These are phyloP conservation scores for Diaporthe longicolla DNA, from an alignment of 2,329 filamentous ascomycete species.

Conservation along the genomic window DNA sequence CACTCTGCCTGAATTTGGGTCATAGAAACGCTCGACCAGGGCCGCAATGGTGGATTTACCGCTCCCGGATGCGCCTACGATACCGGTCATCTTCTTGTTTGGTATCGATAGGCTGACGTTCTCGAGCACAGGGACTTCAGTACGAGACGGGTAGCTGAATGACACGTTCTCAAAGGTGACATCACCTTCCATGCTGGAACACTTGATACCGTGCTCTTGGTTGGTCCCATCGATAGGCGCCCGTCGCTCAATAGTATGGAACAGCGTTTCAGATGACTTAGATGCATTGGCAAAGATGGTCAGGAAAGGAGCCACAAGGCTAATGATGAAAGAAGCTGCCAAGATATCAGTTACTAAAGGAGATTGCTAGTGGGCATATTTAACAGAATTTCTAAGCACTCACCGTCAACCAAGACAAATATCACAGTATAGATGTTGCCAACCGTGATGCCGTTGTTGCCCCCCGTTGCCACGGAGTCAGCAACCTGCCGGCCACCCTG, in stretches of 20 bases:
- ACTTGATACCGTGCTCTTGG: slow-evolving; percentile 58
- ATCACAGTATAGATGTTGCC: slow-evolving; percentile 61
- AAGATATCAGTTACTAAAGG: not conserved
- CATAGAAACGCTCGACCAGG: slow-evolving; percentile 68
- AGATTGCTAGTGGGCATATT: too few relatives aligned
- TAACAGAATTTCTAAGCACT: not conserved
- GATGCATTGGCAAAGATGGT: slow-evolving; percentile 72
- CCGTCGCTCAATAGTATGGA: slow-evolving; percentile 68
- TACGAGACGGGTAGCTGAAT: slow-evolving; percentile 61
- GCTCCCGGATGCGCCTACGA: slow-evolving; percentile 71
- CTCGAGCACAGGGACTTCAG: slow-evolving; percentile 58
- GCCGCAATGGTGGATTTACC: slow-evolving; percentile 68
- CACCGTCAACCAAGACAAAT: slow-evolving; percentile 63
- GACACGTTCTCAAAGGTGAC: slow-evolving; percentile 60
- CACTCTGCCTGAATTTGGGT: slow-evolving; percentile 64
- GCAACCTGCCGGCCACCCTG: too few relatives aligned
- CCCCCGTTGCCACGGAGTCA: slow-evolving; percentile 17
- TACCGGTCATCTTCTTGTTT: slow-evolving; percentile 37
- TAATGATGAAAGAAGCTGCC: slow-evolving; percentile 71
- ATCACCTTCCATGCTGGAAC: slow-evolving; percentile 61
- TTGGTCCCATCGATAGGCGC: slow-evolving; percentile 61
- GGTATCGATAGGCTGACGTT: slow-evolving; percentile 51
- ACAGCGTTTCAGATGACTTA: slow-evolving; percentile 70
- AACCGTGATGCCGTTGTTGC: slow-evolving; percentile 30
- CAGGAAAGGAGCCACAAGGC: slow-evolving; percentile 73